Base-by-base conservation (phyloP, 2,329 filamentous ascomycete genomes). In the Orbilia oligospora region DNA sequence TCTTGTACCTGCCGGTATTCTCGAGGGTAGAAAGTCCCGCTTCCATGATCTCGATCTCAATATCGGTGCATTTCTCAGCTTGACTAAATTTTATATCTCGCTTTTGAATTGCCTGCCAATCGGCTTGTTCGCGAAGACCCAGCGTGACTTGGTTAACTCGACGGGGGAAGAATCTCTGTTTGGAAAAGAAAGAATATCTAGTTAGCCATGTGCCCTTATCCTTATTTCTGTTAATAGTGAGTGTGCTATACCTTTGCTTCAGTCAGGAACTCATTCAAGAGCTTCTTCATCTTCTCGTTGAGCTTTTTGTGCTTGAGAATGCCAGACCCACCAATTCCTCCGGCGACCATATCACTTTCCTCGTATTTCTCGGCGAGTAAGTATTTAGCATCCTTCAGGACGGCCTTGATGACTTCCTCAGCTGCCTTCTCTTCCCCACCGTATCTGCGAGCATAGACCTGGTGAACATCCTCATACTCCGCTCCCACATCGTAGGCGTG, bases 391-490 rank as follows among this genome's bases (percentile, higher is more conserved):
- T 76, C 72, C 8, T 49, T 24, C 6, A 71, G 6, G 6, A 76
- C 5, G 3, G 41, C 30, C 9, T 16, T 18, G 6, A 12, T 5
- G 10, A 71, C 46, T 30, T 24, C 41, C 5, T 22, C 46, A 36
- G n/a, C n/a, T 5, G 55, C 38, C 14, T 71, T 38, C 2, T 22
- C n/a, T 1, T 18, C 27, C 16, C 70, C 48, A 3, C 44, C 61
- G 12, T 71, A 76, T 20, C 72, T 51, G 48, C 24, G 48, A 9
- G 66, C 56, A 18, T 71, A 76, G 1, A 71, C 16, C 6, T 51
- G 20, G 41, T 76, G 58, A 2, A 76, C 33, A 27, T 56, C 66
- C 8, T 71, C 58, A 46, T 76, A 76, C 6, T 27, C 66, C 8
- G 72, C 72, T 9, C 72, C 66, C 5, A 53, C 14, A 8, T 71